Evolutionary conservation across 192 early-diverging fungal species (phyloP).

Genomic region (Umbelopsis sp.): DNA sequence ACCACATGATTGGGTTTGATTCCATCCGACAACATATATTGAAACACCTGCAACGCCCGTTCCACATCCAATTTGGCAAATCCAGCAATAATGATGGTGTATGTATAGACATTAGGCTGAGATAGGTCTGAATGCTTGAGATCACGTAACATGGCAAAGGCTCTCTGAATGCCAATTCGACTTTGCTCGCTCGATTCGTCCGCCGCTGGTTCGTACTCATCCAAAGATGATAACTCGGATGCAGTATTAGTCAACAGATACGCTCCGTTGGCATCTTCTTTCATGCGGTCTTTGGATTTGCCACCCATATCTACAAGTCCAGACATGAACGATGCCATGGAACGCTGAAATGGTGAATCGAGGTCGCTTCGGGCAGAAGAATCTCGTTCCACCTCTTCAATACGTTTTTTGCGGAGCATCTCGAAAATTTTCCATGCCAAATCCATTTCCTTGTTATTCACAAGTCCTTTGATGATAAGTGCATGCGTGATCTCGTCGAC

Average conservation of each 20-base stretch:
- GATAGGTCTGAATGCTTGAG: not conserved
- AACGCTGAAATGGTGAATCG: not conserved
- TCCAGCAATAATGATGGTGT: conserved; percentile 37
- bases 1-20: conserved; percentile 24
- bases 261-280: not conserved
- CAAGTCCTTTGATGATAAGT: conserved; percentile 32
- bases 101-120: conserved; percentile 34
- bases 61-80: conserved; percentile 33
- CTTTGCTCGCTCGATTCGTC: not conserved
- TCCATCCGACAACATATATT: conserved; percentile 25
- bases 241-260: not conserved
- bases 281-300: not conserved
- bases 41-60: conserved; percentile 27
- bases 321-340: conserved; percentile 10
- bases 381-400: conserved; percentile 27
- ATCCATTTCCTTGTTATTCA: conserved; percentile 29
- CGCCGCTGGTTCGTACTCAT: not conserved
- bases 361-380: conserved; percentile 3
- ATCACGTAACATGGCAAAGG: conserved; percentile 6
- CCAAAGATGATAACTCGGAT: not conserved
- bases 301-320: conserved; percentile 10
- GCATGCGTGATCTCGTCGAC: conserved; percentile 36
- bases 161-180: conserved; percentile 10
- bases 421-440: conserved; percentile 35
- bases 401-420: not conserved